Percentiles rank a stretch among this genome's conserved stretches.
Conservation (phyloP, 345 rosid genomes). For the Salix arbutifolia region DNA sequence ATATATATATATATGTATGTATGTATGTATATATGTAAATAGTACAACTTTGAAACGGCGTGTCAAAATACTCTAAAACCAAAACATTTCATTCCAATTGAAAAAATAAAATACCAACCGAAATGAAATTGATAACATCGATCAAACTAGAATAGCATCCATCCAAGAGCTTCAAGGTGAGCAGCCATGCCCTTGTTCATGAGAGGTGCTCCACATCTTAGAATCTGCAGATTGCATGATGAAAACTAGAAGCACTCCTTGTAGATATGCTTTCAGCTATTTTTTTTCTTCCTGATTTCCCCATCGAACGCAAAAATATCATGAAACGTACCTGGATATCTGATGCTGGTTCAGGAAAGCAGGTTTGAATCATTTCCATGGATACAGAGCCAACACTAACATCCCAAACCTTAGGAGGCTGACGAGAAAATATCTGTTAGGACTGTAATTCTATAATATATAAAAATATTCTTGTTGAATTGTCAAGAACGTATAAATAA, state of each 20-base stretch:
- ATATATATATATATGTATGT: too few relatives aligned
- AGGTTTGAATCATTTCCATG: constrained; percentile 79
- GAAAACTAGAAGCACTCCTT: neutral
- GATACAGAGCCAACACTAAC: constrained; percentile 89
- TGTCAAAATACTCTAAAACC: too few relatives aligned
- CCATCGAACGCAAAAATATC: too few relatives aligned
- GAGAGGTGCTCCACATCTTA: constrained; percentile 94
- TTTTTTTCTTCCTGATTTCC: neutral
- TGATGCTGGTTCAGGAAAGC: constrained; percentile 74
- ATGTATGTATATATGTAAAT: too few relatives aligned
- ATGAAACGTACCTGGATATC: constrained; percentile 54
- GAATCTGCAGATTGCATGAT: constrained; percentile 42
- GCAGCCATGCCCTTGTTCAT: constrained; percentile 98
- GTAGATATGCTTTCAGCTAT: neutral
- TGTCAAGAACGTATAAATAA: too few relatives aligned
- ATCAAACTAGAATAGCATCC: constrained; percentile 38
- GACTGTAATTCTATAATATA: too few relatives aligned
- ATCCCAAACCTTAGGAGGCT: constrained; percentile 92
- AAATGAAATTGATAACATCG: too few relatives aligned
- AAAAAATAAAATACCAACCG: too few relatives aligned
- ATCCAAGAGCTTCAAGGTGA: constrained; percentile 76
- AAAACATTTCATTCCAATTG: too few relatives aligned
- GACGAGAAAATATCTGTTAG: constrained; percentile 13
- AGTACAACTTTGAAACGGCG: too few relatives aligned
- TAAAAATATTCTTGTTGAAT: too few relatives aligned